Evolutionary conservation across 2,329 filamentous ascomycete genomes (phyloP).

Genomic region (Fusarium sp.): DNA sequence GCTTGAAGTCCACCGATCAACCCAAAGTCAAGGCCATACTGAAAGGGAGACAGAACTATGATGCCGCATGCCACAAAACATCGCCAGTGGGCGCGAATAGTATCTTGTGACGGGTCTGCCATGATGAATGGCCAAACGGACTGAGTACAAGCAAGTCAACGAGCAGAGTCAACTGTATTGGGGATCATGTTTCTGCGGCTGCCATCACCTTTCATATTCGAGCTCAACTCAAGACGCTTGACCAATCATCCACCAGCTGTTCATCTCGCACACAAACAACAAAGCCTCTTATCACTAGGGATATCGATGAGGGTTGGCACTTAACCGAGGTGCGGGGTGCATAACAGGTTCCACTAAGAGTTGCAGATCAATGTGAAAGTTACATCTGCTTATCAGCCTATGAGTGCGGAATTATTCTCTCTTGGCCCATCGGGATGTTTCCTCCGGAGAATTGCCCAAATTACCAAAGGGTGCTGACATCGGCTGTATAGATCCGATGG

Average conservation of each 20-base stretch:
- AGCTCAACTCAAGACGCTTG: background rate
- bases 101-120: slow-evolving; percentile 24
- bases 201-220: slow-evolving; percentile 1
- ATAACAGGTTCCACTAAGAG: slow-evolving; percentile 1
- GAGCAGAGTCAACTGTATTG: background rate
- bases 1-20: slow-evolving; percentile 40
- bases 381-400: background rate
- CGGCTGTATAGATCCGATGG: background rate
- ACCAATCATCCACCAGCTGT: background rate
- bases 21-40: slow-evolving; percentile 44
- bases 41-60: slow-evolving; percentile 39
- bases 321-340: slow-evolving; percentile 22
- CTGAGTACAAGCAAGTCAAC: background rate
- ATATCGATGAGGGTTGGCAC: background rate
- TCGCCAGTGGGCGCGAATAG: slow-evolving; percentile 40
- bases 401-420: background rate
- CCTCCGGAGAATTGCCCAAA: background rate
- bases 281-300: background rate
- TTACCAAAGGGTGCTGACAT: background rate
- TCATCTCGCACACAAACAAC: background rate
- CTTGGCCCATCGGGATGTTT: background rate
- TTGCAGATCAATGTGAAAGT: slow-evolving; percentile 2
- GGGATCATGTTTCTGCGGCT: background rate
- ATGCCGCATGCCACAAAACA: slow-evolving; percentile 40
- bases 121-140: slow-evolving; percentile 6